Base-by-base conservation (phyloP, 2,329 filamentous ascomycete genomes). In the Ceratocystis papillata region DNA sequence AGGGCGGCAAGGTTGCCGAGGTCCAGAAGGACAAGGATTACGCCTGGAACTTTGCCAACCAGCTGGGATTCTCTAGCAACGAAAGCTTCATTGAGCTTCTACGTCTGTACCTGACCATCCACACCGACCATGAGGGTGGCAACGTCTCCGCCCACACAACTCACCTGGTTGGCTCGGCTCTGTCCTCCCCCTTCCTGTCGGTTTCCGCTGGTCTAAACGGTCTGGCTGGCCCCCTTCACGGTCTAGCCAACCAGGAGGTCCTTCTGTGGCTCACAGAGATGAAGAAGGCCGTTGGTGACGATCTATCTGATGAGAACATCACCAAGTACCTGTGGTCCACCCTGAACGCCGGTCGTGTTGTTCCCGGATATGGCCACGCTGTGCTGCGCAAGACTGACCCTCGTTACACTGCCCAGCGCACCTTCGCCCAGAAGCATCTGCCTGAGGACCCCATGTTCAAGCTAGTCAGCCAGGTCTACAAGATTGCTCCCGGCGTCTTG, bases 21-120 rank as follows among this genome's bases (percentile, higher is more conserved):
- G 85, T 96, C 77, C 87, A 97, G 84, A 95, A 96, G 85, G 93
- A 97, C 82, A 94, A 97, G 89, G 94, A 99, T 77, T 99, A 96
- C 83, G 85, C 87, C 73, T 99, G 88, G 89, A 99, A 99, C 88
- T 89, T 99, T 77, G 92, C 94, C 80, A 97, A 97, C 87, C 91
- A 96, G 86, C 90, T 99, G 73, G 94, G 94, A 74, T 99, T 94
- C 77, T 89, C 89, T 73, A 86, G 88, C 74, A 97, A 99, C 86
- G 82, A 85, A 74, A 93, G 97, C 83, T 99, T 99, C 74, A 81
- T 99, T 77, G 94, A 99, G 87, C 83, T 99, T 73, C 90, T 99
- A 87, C 90, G 94, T 79, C 85, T 99, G 72, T 99, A 99, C 86
- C 86, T 99, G 75, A 97, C 94, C 81, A 99, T 99, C 80, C 94